Evolutionary conservation across 2,329 filamentous ascomycete species (phyloP), one percentile per base, ranked within the genome.

Genomic region (Fusarium sp.): DNA sequence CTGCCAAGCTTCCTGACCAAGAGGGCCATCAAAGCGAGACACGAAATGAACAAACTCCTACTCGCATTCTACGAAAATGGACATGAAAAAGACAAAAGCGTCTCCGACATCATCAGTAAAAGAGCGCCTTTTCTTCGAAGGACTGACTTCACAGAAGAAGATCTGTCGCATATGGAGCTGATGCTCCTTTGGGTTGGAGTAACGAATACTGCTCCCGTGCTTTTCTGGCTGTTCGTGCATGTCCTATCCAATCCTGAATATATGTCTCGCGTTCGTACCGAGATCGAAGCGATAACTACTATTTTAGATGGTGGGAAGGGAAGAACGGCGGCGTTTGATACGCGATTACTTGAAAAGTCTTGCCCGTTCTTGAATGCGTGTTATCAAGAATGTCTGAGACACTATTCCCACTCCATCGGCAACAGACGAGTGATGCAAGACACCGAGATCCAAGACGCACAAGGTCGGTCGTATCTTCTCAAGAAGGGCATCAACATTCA

Each of bases 311-410:
- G 36, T 1, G 11, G 23, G 0, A n/a, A 30, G 2, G 53, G 53
- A 4, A 61, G 56, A 20, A 49, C 38, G 3, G 75, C 68, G 9
- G 74, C 64, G 0, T 71, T 85, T 9, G 75, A 80, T 37, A 74
- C 78, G 38, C 69, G 65, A 1, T 66, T 67, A 3, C 70, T 85
- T 8, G 77, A 80, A 42, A 72, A 79, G 9, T 49, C 70, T 2
- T 83, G 81, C 56, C 80, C 81, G 0, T 73, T 83, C 5, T 70
- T 86, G 18, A 73, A 79, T 28, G 80, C 81, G 9, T 77, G 77
- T 9, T 84, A 80, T 65, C 80, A 80, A 44, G 84, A 86, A 68
- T 77, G 76, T 1, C 71, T 85, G 33, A 80, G 83, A 16, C 42
- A 83, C 2, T 76, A 75, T 38, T 76, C 80, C 11, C 77, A 79